Conservation (phyloP, 495 filamentous ascomycete species). For the Neurospora sp. region DNA sequence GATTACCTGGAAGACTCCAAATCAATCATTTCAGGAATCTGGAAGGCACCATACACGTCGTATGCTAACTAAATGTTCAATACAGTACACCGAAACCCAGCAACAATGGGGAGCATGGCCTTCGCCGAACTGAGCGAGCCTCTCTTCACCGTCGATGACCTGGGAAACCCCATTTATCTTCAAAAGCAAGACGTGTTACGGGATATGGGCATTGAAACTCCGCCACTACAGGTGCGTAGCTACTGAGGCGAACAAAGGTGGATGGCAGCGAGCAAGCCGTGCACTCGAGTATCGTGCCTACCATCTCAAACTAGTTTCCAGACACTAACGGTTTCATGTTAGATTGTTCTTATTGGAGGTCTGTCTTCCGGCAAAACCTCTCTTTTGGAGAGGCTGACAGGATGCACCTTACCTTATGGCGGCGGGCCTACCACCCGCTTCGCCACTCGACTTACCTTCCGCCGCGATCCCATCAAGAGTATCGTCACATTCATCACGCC, state of each 20-base stretch:
- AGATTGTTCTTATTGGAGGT: conserved; percentile 32
- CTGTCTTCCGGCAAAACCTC: conserved; percentile 42
- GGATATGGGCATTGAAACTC: neutral
- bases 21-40: neutral
- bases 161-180: neutral
- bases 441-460: too few relatives aligned
- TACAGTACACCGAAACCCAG: neutral
- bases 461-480: too few relatives aligned
- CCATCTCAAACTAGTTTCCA: neutral
- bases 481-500: too few relatives aligned
- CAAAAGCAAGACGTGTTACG: neutral
- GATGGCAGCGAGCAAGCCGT: too few relatives aligned
- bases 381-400: conserved; percentile 36
- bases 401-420: conserved; percentile 25
- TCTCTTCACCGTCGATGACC: neutral
- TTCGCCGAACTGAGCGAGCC: neutral
- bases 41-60: neutral
- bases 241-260: too few relatives aligned
- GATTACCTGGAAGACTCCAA: neutral
- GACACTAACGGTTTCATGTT: neutral
- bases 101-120: neutral
- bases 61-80: neutral
- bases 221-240: neutral
- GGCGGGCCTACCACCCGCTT: too few relatives aligned
- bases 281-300: neutral